phyloP scores from a whole-genome alignment of 805 yeast genomes.

The Ogataea salicorniae region DNA sequence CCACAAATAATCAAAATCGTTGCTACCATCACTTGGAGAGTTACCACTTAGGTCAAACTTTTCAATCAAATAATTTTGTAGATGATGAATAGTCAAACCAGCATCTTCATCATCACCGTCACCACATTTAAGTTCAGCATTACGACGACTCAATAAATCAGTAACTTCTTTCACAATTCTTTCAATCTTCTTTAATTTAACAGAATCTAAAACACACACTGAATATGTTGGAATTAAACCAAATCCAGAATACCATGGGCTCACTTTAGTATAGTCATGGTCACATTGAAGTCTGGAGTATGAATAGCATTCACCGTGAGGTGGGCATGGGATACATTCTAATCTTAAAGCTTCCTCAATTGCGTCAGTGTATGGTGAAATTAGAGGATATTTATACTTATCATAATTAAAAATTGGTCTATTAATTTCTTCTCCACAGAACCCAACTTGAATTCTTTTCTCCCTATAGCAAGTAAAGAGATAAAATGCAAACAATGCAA shows the following conservation, averaged over 20 bases:
- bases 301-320: constrained; percentile 71
- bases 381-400: constrained; percentile 2
- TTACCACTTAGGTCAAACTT: constrained; percentile 33
- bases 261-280: constrained; percentile 53
- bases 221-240: constrained; percentile 60
- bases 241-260: constrained; percentile 51
- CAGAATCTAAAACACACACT: constrained; percentile 71
- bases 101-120: constrained; percentile 28
- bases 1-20: constrained; percentile 25
- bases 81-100: constrained; percentile 56
- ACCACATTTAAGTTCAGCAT: constrained; percentile 51
- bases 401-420: constrained; percentile 29
- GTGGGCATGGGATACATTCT: constrained; percentile 73
- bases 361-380: constrained; percentile 25
- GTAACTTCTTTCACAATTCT: constrained; percentile 62
- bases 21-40: constrained; percentile 2
- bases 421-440: constrained; percentile 62
- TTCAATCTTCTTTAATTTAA: constrained; percentile 62
- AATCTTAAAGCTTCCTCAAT: constrained; percentile 53
- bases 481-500: constrained; percentile 8
- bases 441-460: constrained; percentile 62
- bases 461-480: constrained; percentile 35
- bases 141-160: constrained; percentile 61
- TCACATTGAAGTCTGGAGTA: constrained; percentile 61
- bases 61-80: constrained; percentile 47